phyloP scores from a whole-genome alignment of 208 protist species.

The Naegleria fowleri region DNA sequence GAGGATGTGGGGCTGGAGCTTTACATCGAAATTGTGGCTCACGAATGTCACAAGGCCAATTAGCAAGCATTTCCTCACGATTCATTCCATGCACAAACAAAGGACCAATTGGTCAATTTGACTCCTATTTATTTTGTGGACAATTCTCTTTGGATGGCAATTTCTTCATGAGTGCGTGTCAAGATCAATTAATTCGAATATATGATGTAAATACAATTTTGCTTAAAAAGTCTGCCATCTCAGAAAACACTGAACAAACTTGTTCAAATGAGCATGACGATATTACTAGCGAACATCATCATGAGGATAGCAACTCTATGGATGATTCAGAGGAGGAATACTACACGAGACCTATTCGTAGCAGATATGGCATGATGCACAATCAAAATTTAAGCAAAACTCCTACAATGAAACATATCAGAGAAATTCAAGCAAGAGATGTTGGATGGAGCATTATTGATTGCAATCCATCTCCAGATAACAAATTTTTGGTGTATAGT shows the following conservation, averaged over 20 bases:
- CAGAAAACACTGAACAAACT: neutral
- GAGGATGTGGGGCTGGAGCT: neutral
- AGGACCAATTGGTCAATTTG: neutral
- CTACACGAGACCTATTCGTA: constrained; percentile 26
- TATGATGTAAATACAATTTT: constrained; percentile 1
- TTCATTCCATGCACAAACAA: neutral
- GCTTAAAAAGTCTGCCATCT: neutral
- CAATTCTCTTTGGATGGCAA: constrained; percentile 31
- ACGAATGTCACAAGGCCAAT: neutral
- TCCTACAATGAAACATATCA: neutral
- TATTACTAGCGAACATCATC: neutral
- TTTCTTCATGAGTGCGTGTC: constrained; percentile 36
- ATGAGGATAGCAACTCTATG: neutral
- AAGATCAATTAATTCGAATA: constrained; percentile 24
- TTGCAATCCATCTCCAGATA: constrained; percentile 25
- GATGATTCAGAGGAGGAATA: neutral
- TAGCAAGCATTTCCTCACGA: neutral
- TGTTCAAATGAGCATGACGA: neutral
- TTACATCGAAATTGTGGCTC: neutral
- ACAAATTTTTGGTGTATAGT: constrained; percentile 34
- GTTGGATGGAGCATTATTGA: constrained; percentile 42
- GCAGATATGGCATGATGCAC: neutral
- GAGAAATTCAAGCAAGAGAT: constrained; percentile 30
- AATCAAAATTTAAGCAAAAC: neutral
- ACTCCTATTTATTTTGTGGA: constrained; percentile 37